Base-by-base conservation (phyloP, 2,329 filamentous ascomycete genomes). In the Arthrobotrys sphaeroides region DNA sequence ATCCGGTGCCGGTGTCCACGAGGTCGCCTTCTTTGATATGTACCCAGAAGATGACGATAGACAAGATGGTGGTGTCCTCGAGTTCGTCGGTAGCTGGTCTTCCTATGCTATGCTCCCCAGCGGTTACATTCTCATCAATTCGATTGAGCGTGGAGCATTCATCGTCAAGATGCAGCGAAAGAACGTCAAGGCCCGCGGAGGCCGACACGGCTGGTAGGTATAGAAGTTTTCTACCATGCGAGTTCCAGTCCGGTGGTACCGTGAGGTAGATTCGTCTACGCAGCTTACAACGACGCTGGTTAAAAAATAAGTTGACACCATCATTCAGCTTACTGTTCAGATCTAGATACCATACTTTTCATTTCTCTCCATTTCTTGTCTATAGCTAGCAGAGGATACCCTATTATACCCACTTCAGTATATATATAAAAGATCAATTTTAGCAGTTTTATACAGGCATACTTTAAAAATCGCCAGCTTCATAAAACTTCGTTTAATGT, bases 91-190 rank as follows among this genome's bases (percentile, higher is more conserved):
- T 9, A 83, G 82, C 0, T 85, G 84, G 84, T 82, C 82, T 33
- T 82, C 81, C 64, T 85, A 84, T 76, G 77, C 77, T 1, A 77
- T 80, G 59, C 84, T 84, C 68, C 80, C 81, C 31, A 82, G 80
- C 45, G 84, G 84, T 5, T 84, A 78, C 73, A 82, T 85, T 43
- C 81, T 85, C 12, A 80, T 86, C 59, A 86, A 86, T 79, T 85
- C 84, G 1, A 86, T 86, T 73, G 85, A 86, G 72, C 79, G 83
- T 5, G 83, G 83, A 5, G 80, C 81, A 0, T 84, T 82, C 77
- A 81, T 83, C 5, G 81, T 83, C 31, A 83, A 60, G 62, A 20
- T 74, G 43, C 70, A 74, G 62, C 53, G 36, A 13, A 67, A 74
- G 70, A 68, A n/a, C 55, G 42, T 24, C 16, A 42, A 28, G 24